Evolutionary conservation across 176 grass and related monocot genomes (phyloP).

Genomic region (Avena insularis): DNA sequence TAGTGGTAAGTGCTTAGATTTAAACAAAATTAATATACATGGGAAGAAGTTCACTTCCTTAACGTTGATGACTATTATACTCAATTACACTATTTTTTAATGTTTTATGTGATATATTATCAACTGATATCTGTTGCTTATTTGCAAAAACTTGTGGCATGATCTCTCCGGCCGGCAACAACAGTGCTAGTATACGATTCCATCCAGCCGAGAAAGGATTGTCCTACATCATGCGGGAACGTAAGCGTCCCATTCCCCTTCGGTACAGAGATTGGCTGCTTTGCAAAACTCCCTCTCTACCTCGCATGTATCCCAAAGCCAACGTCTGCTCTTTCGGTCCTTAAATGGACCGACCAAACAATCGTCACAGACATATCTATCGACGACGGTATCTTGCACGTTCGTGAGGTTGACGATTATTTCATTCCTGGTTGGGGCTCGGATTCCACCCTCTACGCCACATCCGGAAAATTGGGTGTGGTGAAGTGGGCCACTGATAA

Average conservation of each 20-base stretch:
- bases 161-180: too few species aligned
- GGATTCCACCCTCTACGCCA: background rate
- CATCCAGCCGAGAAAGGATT: background rate
- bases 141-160: background rate
- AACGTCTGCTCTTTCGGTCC: background rate
- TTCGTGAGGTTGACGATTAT: background rate
- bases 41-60: too few species aligned
- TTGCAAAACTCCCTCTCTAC: background rate
- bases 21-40: too few species aligned
- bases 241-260: slow-evolving; percentile 30
- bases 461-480: background rate
- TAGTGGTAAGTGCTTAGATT: too few species aligned
- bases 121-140: background rate
- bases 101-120: background rate
- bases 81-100: background rate
- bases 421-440: background rate
- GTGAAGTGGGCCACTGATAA: background rate
- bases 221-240: slow-evolving; percentile 11
- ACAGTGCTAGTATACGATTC: background rate
- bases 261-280: background rate
- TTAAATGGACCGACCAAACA: background rate
- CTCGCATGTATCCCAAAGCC: background rate
- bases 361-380: slow-evolving; percentile 12
- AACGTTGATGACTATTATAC: background rate
- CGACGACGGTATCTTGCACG: background rate